phyloP scores from a whole-genome alignment of 2,329 filamentous ascomycete species.

The Apiospora kogelbergensis region DNA sequence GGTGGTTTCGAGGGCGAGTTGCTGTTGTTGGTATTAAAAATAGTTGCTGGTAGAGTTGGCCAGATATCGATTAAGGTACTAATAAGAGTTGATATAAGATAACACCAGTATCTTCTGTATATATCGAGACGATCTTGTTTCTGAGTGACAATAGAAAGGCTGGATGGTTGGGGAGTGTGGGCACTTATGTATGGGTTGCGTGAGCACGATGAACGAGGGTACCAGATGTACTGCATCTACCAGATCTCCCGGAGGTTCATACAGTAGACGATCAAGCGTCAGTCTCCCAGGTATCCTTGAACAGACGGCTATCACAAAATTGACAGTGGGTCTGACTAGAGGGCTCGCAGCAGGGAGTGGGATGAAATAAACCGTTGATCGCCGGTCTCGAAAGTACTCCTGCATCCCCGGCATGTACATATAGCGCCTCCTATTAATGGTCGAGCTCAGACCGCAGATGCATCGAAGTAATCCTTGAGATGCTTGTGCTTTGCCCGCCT shows the following conservation, averaged over 20 bases:
- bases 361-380: slow-evolving; percentile 39
- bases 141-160: slow-evolving; percentile 24
- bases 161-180: slow-evolving; percentile 37
- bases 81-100: slow-evolving; percentile 10
- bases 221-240: slow-evolving; percentile 40
- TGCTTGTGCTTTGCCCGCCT: slow-evolving; percentile 22
- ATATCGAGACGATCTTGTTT: slow-evolving; percentile 11
- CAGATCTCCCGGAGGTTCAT: slow-evolving; percentile 49
- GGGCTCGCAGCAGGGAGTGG: slow-evolving; percentile 37
- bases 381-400: slow-evolving; percentile 34
- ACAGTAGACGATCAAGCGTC: slow-evolving; percentile 50
- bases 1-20: background rate
- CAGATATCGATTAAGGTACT: slow-evolving; percentile 7
- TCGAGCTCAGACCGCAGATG: slow-evolving; percentile 38
- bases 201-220: slow-evolving; percentile 34
- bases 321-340: slow-evolving; percentile 46
- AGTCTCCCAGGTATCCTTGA: slow-evolving; percentile 51
- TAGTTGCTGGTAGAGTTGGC: slow-evolving; percentile 3
- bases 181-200: slow-evolving; percentile 44
- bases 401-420: slow-evolving; percentile 36
- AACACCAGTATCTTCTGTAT: slow-evolving; percentile 15
- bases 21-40: slow-evolving; percentile 3
- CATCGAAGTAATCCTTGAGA: slow-evolving; percentile 31
- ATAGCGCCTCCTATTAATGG: slow-evolving; percentile 43
- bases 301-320: slow-evolving; percentile 54